Percentiles rank a stretch among this genome's conserved stretches.
phyloP scores from a whole-genome alignment of 768 basidiomycete genomes.

The Boletus tylopilopsis region DNA sequence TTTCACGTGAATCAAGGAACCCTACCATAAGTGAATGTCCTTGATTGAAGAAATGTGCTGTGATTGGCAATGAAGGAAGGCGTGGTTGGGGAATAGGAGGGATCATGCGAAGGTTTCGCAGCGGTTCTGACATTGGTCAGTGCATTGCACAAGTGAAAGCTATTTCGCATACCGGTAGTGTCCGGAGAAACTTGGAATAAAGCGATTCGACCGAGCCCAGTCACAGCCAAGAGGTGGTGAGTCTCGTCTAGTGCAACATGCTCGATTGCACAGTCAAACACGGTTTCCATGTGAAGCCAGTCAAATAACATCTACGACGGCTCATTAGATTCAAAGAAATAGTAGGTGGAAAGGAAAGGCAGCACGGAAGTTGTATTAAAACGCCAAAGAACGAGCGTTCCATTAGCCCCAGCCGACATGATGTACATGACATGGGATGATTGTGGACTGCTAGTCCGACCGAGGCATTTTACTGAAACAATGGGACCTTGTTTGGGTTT shows the following conservation, averaged over 20 bases:
- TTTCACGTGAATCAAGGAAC: not conserved
- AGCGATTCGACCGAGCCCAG: not conserved
- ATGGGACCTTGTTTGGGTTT: not conserved
- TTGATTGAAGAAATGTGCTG: not conserved
- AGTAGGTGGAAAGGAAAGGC: not conserved
- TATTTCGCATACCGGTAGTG: not conserved
- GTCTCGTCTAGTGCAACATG: not conserved
- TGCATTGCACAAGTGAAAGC: not conserved
- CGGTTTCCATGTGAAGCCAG: not conserved
- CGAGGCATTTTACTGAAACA: not conserved
- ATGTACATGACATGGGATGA: not conserved
- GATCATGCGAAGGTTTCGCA: not conserved
- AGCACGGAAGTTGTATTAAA: not conserved
- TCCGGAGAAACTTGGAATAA: not conserved
- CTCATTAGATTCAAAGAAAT: not conserved
- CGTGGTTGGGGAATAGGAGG: not conserved
- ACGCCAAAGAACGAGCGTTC: not conserved
- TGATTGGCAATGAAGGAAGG: not conserved
- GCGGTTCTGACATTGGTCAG: not conserved
- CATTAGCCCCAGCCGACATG: not conserved
- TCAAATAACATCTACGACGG: not conserved
- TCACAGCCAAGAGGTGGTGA: not conserved
- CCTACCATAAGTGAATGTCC: not conserved
- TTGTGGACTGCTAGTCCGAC: not conserved
- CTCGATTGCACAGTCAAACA: not conserved